Evolutionary conservation across 192 early-diverging fungal species (phyloP), one percentile per base, ranked within the genome.

Genomic region (Umbelopsis ramanniana): DNA sequence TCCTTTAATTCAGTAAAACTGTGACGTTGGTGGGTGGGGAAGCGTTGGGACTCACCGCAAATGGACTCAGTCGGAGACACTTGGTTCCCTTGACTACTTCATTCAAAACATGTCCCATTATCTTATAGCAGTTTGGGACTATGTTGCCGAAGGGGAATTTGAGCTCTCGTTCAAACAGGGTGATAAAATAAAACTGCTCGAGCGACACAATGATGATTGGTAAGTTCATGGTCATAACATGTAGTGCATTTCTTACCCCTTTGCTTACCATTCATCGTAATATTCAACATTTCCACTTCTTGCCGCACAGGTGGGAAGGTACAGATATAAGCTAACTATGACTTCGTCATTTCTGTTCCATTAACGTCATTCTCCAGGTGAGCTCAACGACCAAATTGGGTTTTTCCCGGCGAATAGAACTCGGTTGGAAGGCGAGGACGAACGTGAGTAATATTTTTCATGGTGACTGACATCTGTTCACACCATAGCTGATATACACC

Each of bases 361-460:
- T 35, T 37, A 38, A 63, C 57, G 4, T 19, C 40, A 45, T 68
- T 50, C 29, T 54, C 14, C 60, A 79, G 77, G 77, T 24, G 77
- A 79, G 52, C 67, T 79, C 6, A 68, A 79, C 38, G 70, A 70
- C 52, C 66, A 53, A 33, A 79, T 79, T 66, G 78, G 78, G 10
- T 79, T 79, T 55, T 79, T 79, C 52, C 78, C 78, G 74, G 78
- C 71, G 37, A 79, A 79, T 48, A 71, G 78, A 72, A 79, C 67
- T 29, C 68, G 60, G 3, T 46, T 79, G 21, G 71, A 54, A 48
- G 37, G 22, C 35, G 43, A 45, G 22, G 48, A 77, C 46, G 24
- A 29, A 43, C 40, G 40, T 43, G 17, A 14, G 57, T 63, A 63
- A 3, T 12, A 4, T 37, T 37, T 29, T 33, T 4, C 57, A 4